These are phyloP conservation scores for Pythium graminicola DNA, from an alignment of 352 stramenopile species.

Conservation along the genomic window DNA sequence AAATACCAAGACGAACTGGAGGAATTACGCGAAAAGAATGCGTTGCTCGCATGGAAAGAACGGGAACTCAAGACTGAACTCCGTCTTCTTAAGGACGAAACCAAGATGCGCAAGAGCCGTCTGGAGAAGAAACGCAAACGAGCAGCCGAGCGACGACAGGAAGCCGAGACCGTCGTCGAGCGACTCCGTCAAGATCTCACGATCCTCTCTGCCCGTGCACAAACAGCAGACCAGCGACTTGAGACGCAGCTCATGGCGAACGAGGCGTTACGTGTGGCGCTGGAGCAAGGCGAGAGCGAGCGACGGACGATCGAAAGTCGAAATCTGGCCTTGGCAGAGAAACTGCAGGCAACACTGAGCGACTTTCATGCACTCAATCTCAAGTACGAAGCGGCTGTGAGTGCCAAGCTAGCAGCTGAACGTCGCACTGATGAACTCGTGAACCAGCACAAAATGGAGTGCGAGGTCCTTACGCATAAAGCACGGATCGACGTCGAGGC, in stretches of 20 bases:
- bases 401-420: constrained; percentile 39
- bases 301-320: constrained; percentile 39
- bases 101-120: constrained; percentile 54
- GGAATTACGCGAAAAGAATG: constrained; percentile 59
- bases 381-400: constrained; percentile 51
- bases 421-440: constrained; percentile 41
- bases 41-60: constrained; percentile 58
- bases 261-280: constrained; percentile 12
- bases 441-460: constrained; percentile 39
- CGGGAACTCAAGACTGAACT: constrained; percentile 68
- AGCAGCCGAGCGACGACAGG: constrained; percentile 46
- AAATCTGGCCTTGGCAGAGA: constrained; percentile 45
- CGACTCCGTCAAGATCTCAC: constrained; percentile 35
- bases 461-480: constrained; percentile 57
- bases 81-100: constrained; percentile 49
- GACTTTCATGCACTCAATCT: constrained; percentile 67
- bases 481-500: constrained; percentile 41
- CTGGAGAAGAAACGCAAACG: constrained; percentile 71
- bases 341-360: constrained; percentile 50
- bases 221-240: constrained; percentile 9
- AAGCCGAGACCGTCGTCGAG: constrained; percentile 48
- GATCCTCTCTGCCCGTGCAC: background rate
- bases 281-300: constrained; percentile 30
- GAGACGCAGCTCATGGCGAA: constrained; percentile 26
- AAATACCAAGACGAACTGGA: constrained; percentile 79